Evolutionary conservation across 768 basidiomycete genomes (phyloP), one percentile per base, ranked within the genome.

Genomic region (Artomyces pyxidatus): DNA sequence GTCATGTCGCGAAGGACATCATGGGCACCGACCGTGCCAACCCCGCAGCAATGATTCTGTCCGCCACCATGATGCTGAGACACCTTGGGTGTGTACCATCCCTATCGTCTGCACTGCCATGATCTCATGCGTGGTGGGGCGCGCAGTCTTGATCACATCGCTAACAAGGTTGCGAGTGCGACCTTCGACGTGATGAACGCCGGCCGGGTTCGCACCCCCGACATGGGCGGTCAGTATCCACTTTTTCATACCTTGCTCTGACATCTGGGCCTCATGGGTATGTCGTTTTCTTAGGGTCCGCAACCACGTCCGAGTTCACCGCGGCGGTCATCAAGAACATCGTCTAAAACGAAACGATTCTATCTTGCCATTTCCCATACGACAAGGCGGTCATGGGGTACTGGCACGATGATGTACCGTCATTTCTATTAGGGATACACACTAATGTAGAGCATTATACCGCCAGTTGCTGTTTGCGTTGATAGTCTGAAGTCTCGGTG

Each of bases 21-120:
- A 97, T 95, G 85, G 91, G 92, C 57, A 90, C 88, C 52, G 88
- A 92, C 74, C 83, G 85, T 55, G 92, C 92, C 54, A 99, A 99
- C 73, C 96, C 96, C 12, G 87, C 94, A 40, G 96, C 95, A 29
- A 94, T 97, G 82, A 85, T 99, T 64, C 81, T 98, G 51, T 93
- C 89, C 55, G 88, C 95, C 28, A 94, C 95, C 35, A 95, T 99
- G 85, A 89, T 99, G 84, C 81, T 99, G 55, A 78, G 95, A 59
- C 93, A 96, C 66, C 81, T 98, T 51, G 95, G 95, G 80, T 92
- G 70, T 62, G 81, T 59, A 50, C 56, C n/a, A n/a, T n/a, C n/a
- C n/a, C n/a, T 66, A 63, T 42, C 47, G 5, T 28, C 17, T 49
- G 53, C 22, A 47, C 12, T 49, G 40, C 42, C 25, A 21, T 25